These are phyloP conservation scores for Aureoboletus auriporus DNA, from an alignment of 768 basidiomycete genomes.

Conservation along the genomic window DNA sequence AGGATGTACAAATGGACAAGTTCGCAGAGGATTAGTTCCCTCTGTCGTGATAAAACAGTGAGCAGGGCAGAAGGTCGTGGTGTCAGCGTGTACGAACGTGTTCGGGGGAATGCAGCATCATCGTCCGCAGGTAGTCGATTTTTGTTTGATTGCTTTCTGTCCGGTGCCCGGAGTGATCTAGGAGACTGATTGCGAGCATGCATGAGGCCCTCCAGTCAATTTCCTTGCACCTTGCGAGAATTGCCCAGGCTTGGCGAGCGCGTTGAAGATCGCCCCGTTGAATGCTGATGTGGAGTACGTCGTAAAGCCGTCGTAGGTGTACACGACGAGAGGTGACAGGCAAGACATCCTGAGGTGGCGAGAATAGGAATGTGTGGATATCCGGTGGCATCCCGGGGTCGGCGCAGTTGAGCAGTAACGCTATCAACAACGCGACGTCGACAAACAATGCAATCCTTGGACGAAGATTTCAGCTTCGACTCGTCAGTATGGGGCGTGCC, in stretches of 20 bases:
- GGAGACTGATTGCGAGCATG: constrained; percentile 59
- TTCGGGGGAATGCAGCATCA: constrained; percentile 68
- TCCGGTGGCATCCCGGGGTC: constrained; percentile 12
- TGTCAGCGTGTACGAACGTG: constrained; percentile 44
- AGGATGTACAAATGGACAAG: constrained; percentile 65
- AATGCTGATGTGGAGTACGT: constrained; percentile 67
- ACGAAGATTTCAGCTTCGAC: constrained; percentile 70
- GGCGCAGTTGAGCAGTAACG: too few species aligned
- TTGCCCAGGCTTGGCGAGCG: constrained; percentile 68
- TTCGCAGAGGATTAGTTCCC: constrained; percentile 72
- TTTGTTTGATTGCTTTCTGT: constrained; percentile 31
- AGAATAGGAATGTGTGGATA: constrained; percentile 57
- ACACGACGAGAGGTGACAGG: constrained; percentile 58
- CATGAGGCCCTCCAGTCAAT: constrained; percentile 71
- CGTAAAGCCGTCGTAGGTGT: constrained; percentile 71
- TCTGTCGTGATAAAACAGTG: constrained; percentile 39
- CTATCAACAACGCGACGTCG: too few species aligned
- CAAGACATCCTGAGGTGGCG: constrained; percentile 46
- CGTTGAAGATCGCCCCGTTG: constrained; percentile 61
- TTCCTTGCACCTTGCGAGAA: constrained; percentile 75
- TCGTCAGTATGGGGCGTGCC: constrained; percentile 69
- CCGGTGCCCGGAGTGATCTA: constrained; percentile 34
- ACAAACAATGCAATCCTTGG: constrained; percentile 44
- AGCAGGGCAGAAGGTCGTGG: constrained; percentile 9
- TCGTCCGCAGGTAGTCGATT: constrained; percentile 59